A percentile compares a stretch with the other conserved stretches of the same genome.
Conservation (phyloP, 2,329 filamentous ascomycete species). For the Cladophialophora immunda region DNA sequence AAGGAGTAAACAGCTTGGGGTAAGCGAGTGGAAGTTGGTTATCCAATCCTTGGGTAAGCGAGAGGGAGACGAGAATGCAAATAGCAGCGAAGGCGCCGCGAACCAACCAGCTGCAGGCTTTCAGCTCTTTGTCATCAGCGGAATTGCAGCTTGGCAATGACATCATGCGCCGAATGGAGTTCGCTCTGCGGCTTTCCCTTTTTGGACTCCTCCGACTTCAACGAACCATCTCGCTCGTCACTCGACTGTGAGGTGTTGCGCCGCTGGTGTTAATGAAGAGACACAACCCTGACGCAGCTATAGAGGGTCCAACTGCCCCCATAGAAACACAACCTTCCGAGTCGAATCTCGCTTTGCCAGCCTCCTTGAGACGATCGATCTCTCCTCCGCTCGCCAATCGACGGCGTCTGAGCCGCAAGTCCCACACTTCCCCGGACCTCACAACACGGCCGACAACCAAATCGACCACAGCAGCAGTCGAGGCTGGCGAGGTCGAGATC, state of each 20-base stretch:
- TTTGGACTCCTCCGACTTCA: slow-evolving; percentile 8
- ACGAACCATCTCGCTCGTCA: not conserved
- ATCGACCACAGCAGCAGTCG: slow-evolving; percentile 54
- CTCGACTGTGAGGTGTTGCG: not conserved
- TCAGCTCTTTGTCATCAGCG: slow-evolving; percentile 4
- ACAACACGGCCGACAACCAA: slow-evolving; percentile 1
- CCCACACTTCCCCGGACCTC: not conserved
- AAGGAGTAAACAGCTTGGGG: slow-evolving; percentile 9
- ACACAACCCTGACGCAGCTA: slow-evolving; percentile 6
- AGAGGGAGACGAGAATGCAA: not conserved
- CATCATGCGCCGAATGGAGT: slow-evolving; percentile 11
- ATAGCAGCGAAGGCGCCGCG: not conserved
- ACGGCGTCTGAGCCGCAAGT: slow-evolving; percentile 12
- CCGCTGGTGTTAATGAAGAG: slow-evolving; percentile 24
- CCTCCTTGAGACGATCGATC: slow-evolving; percentile 32
- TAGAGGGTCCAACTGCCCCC: slow-evolving; percentile 28
- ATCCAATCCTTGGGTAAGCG: slow-evolving; percentile 36
- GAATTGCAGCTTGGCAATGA: slow-evolving; percentile 1
- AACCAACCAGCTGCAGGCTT: slow-evolving; percentile 5
- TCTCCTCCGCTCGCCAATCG: slow-evolving; percentile 33
- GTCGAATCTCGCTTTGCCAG: slow-evolving; percentile 17
- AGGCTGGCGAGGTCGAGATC: slow-evolving; percentile 60
- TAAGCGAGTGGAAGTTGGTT: slow-evolving; percentile 24
- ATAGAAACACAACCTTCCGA: slow-evolving; percentile 19
- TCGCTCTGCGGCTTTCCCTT: slow-evolving; percentile 4